Percentiles rank a stretch among this genome's conserved stretches.
These are phyloP conservation scores for Asterophora parasitica DNA, from an alignment of 768 basidiomycete species.

Conservation along the genomic window DNA sequence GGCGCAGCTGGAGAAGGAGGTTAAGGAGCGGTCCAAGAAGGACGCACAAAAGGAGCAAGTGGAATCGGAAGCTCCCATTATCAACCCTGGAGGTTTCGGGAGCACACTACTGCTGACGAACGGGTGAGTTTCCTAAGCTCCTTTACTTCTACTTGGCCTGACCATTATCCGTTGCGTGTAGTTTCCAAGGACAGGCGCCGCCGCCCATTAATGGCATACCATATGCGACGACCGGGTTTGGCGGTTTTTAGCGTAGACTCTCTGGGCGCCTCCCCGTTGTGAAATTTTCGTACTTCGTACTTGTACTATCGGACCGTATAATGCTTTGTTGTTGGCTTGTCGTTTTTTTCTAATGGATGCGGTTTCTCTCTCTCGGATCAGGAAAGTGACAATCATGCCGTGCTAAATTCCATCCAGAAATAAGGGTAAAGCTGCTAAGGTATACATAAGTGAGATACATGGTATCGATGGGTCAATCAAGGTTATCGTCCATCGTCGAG, in stretches of 20 bases:
- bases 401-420: background rate
- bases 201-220: constrained; percentile 70
- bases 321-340: constrained; percentile 18
- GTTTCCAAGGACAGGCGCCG: constrained; percentile 62
- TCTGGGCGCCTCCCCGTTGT: too few relatives aligned
- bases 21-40: constrained; percentile 83
- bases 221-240: constrained; percentile 70
- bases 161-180: constrained; percentile 18
- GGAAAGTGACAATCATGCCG: background rate
- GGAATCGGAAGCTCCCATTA: constrained; percentile 82
- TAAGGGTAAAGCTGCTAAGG: constrained; percentile 5
- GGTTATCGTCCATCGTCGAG: too few relatives aligned
- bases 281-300: constrained; percentile 22
- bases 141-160: background rate
- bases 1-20: constrained; percentile 79
- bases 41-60: constrained; percentile 85
- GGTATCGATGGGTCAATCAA: constrained; percentile 12
- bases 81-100: constrained; percentile 75
- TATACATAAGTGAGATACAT: constrained; percentile 18
- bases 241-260: constrained; percentile 25
- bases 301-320: constrained; percentile 24
- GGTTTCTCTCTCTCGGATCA: constrained; percentile 4
- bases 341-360: constrained; percentile 23
- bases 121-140: constrained; percentile 48
- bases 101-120: constrained; percentile 66